Evolutionary conservation across 306 rosid species (phyloP), one percentile per base, ranked within the genome.

Genomic region (Mucuna pruriens): DNA sequence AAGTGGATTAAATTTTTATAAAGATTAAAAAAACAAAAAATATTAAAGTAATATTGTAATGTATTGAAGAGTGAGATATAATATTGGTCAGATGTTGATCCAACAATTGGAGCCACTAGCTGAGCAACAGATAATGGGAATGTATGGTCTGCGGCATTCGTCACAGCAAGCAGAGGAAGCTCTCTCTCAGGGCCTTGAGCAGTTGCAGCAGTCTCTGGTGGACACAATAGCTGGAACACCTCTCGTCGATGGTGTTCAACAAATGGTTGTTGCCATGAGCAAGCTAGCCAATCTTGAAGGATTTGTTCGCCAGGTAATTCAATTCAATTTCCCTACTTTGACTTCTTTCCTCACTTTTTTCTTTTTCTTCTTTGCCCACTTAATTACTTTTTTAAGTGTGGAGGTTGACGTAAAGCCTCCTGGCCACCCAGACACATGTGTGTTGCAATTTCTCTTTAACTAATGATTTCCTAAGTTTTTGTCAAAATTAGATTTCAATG

Each of bases 161-260:
- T 85, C 97, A 2, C 94, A 89, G 9, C 92, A 95, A 69, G 94
- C 97, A 13, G 99, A 95, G 78, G 97, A 95, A 29, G 99, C 97
- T 39, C 94, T 95, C 11, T 78, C 87, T 25, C 97, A 91, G 76
- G 99, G 99, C 9, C 88, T 90, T 13, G 99, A 95, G 8, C 99
- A 95, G 87, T 88, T 95, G 44, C 97, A 93, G 10, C 97, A 91
- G 54, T 93, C 97, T 67, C 95, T 95, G 2, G 81, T 95, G 0
- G 88, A 89, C 75, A 91, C 97, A 75, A 85, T 95, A 15, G 97
- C 95, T 19, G 89, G 89, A 1, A 89, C 85, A 5, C 86, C 92
- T 0, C 51, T 84, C 5, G 60, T 87, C 5, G 95, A 95, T 36
- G 92, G 97, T 48, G 86, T 95, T 44, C 97, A 95, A 51, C 99